Evolutionary conservation across 1,139 yeast species (phyloP).

Genomic region (Candida neerlandica): DNA sequence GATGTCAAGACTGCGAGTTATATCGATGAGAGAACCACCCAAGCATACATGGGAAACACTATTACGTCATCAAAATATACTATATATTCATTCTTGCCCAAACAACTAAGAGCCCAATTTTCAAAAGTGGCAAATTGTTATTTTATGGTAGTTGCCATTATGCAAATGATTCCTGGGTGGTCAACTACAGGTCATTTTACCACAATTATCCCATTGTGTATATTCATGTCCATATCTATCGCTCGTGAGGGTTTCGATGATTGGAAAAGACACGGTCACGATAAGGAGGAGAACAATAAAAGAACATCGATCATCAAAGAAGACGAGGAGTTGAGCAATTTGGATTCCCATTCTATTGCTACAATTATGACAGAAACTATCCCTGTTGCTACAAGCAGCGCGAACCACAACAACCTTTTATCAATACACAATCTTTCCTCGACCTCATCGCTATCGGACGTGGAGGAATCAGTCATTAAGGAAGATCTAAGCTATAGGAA

Average conservation of each 20-base stretch:
- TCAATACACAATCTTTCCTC: slow-evolving; percentile 9
- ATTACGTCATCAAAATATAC: slow-evolving; percentile 91
- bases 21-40: slow-evolving; percentile 69
- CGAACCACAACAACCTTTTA: background rate
- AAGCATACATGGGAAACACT: slow-evolving; percentile 63
- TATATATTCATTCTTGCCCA: slow-evolving; percentile 77
- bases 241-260: slow-evolving; percentile 94
- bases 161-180: slow-evolving; percentile 97
- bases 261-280: slow-evolving; percentile 82
- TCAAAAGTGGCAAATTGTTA: slow-evolving; percentile 89
- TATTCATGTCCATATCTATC: slow-evolving; percentile 89
- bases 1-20: slow-evolving; percentile 29
- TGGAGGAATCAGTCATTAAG: slow-evolving; percentile 7
- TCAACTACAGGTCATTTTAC: slow-evolving; percentile 97
- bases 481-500: slow-evolving; percentile 22
- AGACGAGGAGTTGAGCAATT: slow-evolving; percentile 27
- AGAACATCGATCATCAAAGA: slow-evolving; percentile 45
- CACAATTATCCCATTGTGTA: slow-evolving; percentile 82
- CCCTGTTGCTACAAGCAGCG: slow-evolving; percentile 13
- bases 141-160: slow-evolving; percentile 82
- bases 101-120: slow-evolving; percentile 87
- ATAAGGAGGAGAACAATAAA: slow-evolving; percentile 80
- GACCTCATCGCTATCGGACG: slow-evolving; percentile 18
- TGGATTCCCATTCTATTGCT: slow-evolving; percentile 41
- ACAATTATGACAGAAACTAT: slow-evolving; percentile 43